Percentiles rank a stretch among this genome's conserved stretches.
Evolutionary conservation across 768 basidiomycete genomes (phyloP).

Genomic region (Rhodotorula sphaerocarpa): DNA sequence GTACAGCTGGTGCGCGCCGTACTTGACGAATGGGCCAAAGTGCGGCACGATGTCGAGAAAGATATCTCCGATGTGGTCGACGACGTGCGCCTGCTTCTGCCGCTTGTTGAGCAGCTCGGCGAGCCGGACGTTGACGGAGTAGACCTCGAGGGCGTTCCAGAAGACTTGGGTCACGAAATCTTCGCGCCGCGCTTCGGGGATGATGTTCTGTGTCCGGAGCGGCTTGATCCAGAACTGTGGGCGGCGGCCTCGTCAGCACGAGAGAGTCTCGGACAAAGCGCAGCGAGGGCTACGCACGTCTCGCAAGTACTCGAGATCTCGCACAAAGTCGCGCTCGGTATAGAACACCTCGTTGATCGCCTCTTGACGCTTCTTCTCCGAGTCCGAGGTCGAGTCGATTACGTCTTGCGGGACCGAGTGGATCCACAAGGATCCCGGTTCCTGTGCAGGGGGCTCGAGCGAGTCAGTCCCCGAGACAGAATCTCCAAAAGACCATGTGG

Average conservation of each 20-base stretch:
- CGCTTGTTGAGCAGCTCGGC: slow-evolving; percentile 88
- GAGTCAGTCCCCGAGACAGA: slow-evolving; percentile 20
- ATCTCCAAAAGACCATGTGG: background rate
- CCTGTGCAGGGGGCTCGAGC: slow-evolving; percentile 47
- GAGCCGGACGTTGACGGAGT: slow-evolving; percentile 80
- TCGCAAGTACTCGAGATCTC: slow-evolving; percentile 94
- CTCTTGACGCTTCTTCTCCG: slow-evolving; percentile 91
- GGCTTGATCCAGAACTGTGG: slow-evolving; percentile 79
- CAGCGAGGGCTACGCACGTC: slow-evolving; percentile 56
- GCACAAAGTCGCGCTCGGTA: slow-evolving; percentile 94
- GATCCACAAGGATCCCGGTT: slow-evolving; percentile 84
- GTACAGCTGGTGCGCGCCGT: slow-evolving; percentile 92
- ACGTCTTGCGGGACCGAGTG: slow-evolving; percentile 93
- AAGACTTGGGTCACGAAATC: slow-evolving; percentile 91
- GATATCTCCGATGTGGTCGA: slow-evolving; percentile 84
- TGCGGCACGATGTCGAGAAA: slow-evolving; percentile 75
- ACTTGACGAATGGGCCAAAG: slow-evolving; percentile 86
- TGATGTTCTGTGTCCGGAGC: slow-evolving; percentile 64
- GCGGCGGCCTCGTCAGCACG: background rate
- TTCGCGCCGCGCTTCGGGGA: slow-evolving; percentile 64
- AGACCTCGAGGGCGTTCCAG: slow-evolving; percentile 94
- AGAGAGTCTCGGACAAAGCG: slow-evolving; percentile 1
- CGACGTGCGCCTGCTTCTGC: slow-evolving; percentile 88
- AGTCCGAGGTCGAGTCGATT: slow-evolving; percentile 79
- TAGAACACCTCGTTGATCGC: slow-evolving; percentile 92